phyloP scores from a whole-genome alignment of 306 rosid species.

The Styphnolobium japonicum region DNA sequence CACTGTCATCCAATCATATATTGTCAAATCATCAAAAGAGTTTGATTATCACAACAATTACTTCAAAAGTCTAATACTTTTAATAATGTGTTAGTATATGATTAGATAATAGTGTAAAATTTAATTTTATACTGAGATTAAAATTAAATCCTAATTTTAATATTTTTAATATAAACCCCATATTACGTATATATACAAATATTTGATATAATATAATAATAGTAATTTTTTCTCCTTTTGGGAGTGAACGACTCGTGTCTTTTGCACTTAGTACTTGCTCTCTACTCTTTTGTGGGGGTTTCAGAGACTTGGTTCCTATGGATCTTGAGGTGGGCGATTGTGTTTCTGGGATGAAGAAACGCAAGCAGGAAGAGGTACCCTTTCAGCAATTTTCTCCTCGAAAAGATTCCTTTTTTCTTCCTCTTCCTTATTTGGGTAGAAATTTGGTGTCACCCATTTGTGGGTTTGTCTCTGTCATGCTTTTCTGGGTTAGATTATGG shows the following conservation, averaged over 20 bases:
- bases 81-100: no score
- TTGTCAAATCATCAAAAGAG: no score
- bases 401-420: not conserved
- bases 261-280: not conserved
- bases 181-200: no score
- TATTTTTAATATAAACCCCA: no score
- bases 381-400: not conserved
- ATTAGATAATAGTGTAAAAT: no score
- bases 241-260: constrained; percentile 7
- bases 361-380: constrained; percentile 47
- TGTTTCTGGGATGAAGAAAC: constrained; percentile 43
- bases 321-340: constrained; percentile 34
- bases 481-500: not conserved
- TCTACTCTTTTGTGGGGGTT: not conserved
- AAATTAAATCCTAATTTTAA: no score
- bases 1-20: no score
- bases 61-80: no score
- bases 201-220: no score
- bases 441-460: not conserved
- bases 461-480: not conserved
- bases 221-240: not conserved
- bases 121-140: no score
- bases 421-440: not conserved
- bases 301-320: constrained; percentile 30
- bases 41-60: no score